phyloP scores from a whole-genome alignment of 495 filamentous ascomycete species.

The Terfezia claveryi region DNA sequence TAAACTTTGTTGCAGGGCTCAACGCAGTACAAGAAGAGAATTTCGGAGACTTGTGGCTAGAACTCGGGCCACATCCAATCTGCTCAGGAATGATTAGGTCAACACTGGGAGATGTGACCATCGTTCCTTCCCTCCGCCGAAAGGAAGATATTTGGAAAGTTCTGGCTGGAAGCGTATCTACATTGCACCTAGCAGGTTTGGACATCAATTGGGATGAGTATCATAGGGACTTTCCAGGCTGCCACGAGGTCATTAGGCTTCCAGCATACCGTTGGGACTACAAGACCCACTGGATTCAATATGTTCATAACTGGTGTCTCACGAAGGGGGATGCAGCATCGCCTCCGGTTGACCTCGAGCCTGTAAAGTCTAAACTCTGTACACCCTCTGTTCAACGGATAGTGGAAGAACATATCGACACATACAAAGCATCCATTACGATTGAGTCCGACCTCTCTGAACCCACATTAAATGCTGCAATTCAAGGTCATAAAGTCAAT shows the following conservation, averaged over 20 bases:
- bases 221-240: conserved; percentile 43
- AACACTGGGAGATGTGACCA: conserved; percentile 35
- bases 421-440: conserved; percentile 31
- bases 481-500: conserved; percentile 55
- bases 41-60: conserved; percentile 35
- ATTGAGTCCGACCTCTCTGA: conserved; percentile 45
- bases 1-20: conserved; percentile 49
- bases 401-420: conserved; percentile 33
- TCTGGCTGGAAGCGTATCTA: conserved; percentile 34
- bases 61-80: conserved; percentile 50
- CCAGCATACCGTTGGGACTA: conserved; percentile 58
- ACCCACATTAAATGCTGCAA: conserved; percentile 35
- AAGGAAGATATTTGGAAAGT: conserved; percentile 41
- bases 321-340: neutral
- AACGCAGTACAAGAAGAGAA: conserved; percentile 29
- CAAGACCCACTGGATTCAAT: conserved; percentile 62
- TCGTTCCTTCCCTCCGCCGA: conserved; percentile 36
- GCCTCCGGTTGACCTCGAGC: neutral
- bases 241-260: conserved; percentile 39
- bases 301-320: conserved; percentile 9
- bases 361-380: neutral
- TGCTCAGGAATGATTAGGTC: conserved; percentile 48
- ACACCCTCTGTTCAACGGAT: conserved; percentile 16
- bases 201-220: conserved; percentile 59
- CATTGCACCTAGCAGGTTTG: conserved; percentile 41